Evolutionary conservation across 2,329 filamentous ascomycete species (phyloP), one percentile per base, ranked within the genome.

Genomic region (Calonectria ilicicola): DNA sequence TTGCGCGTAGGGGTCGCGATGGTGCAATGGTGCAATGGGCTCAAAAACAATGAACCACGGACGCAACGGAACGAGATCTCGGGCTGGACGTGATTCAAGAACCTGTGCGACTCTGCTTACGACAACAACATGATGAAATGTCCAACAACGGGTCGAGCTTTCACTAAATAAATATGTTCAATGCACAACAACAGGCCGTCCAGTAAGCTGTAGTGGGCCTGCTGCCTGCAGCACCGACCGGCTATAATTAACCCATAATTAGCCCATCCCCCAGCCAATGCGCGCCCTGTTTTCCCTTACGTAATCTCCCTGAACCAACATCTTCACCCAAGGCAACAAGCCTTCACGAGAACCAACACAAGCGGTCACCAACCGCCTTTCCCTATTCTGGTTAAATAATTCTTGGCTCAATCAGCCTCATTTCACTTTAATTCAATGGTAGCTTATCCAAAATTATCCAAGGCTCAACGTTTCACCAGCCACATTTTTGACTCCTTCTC

Each of bases 121-220:
- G 23, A 46, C 19, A 46, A 46, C 19, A 46, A 19, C 58, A 63
- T 46, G 26, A 42, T 14, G 58, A 19, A 32, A 19, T 17, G 58
- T 63, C 12, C 15, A 5, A 42, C 15, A 40, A 23, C 17, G 38
- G 58, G 38, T n/a, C 23, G 23, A 29, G 58, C 23, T 44, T 63
- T 63, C 58, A 63, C 46, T 63, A 63, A 63, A 63, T 63, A 32
- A 12, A n/a, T n/a, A n/a, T 19, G 40, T 27, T 29, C n/a, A 35
- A 32, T 63, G 58, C 58, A 63, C 27, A 63, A 63, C 58, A 63
- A 46, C 40, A 32, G 8, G 21, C 23, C 12, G 21, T 21, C 40
- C 40, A 32, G 58, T 32, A 63, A 63, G 58, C 58, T 32, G n/a
- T 46, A 46, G 38, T 26, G 38, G 58, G 29, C 35, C 40, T 14